phyloP scores from a whole-genome alignment of 2,329 filamentous ascomycete genomes.

The Alternaria gaisen region DNA sequence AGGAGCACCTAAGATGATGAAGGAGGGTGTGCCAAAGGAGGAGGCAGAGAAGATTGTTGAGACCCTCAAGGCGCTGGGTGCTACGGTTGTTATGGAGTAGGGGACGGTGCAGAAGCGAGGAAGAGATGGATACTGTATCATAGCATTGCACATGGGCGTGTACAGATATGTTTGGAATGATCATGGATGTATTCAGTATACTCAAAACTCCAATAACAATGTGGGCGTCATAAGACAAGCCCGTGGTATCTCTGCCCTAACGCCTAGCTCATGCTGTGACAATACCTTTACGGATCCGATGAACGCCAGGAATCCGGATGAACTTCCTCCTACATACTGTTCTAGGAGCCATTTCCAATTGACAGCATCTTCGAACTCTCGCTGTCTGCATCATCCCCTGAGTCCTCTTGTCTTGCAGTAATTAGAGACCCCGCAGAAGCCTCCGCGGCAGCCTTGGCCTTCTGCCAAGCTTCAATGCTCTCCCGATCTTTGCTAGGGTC shows the following conservation, averaged over 20 bases:
- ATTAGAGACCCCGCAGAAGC: not conserved
- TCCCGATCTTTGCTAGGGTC: not conserved
- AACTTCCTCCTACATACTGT: not conserved
- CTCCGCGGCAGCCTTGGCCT: not conserved
- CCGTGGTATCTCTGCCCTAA: conserved; percentile 46
- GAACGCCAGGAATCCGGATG: conserved; percentile 13
- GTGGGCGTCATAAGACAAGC: conserved; percentile 22
- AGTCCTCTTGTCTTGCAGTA: not conserved
- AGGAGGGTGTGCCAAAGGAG: conserved; percentile 98
- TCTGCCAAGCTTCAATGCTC: not conserved
- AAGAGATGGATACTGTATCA: conserved; percentile 41
- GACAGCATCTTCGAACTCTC: not conserved
- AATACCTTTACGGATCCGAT: not conserved
- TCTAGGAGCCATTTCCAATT: not conserved
- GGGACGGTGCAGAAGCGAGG: not conserved
- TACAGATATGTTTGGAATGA: conserved; percentile 50
- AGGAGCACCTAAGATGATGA: conserved; percentile 96
- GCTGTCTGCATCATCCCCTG: not conserved
- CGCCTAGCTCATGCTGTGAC: conserved; percentile 36
- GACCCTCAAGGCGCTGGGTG: conserved; percentile 91
- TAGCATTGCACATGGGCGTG: conserved; percentile 47
- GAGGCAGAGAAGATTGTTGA: conserved; percentile 99
- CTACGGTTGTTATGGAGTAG: conserved; percentile 91
- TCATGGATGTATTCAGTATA: conserved; percentile 43
- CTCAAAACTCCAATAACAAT: conserved; percentile 24